A percentile compares a stretch with the other conserved stretches of the same genome.
phyloP scores from a whole-genome alignment of 2,329 filamentous ascomycete genomes.

The Penicillium freii region DNA sequence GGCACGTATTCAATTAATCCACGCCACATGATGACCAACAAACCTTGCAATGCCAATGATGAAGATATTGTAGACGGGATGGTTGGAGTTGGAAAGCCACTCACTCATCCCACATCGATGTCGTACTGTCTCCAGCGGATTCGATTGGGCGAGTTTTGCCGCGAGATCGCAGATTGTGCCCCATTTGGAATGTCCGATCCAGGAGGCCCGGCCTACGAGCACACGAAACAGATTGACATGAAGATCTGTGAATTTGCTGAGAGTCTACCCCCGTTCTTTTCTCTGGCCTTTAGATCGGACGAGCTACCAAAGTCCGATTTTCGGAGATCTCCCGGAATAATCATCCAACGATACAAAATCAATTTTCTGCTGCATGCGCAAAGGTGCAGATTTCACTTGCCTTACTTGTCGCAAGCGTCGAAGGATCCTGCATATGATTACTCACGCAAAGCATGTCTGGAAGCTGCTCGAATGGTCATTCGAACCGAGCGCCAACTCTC shows the following conservation, averaged over 20 bases:
- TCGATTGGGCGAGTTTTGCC: conserved; percentile 37
- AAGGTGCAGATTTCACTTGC: conserved; percentile 40
- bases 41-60: conserved; percentile 40
- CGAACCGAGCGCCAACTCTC: conserved; percentile 25
- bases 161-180: conserved; percentile 37
- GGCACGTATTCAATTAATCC: conserved; percentile 40
- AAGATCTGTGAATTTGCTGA: conserved; percentile 33
- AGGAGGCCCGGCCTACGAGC: conserved; percentile 25
- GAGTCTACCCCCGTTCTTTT: conserved; percentile 37
- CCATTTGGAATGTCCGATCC: conserved; percentile 23
- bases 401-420: conserved; percentile 33
- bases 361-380: conserved; percentile 37
- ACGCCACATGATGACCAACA: conserved; percentile 40
- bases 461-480: conserved; percentile 35
- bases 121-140: conserved; percentile 40
- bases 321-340: conserved; percentile 17
- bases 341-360: conserved; percentile 36
- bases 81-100: conserved; percentile 15
- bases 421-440: conserved; percentile 31
- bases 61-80: conserved; percentile 34
- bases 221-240: conserved; percentile 35
- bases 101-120: conserved; percentile 37
- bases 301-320: conserved; percentile 9
- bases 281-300: conserved; percentile 15
- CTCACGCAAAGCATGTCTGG: conserved; percentile 38